Evolutionary conservation across 768 basidiomycete species (phyloP).

Genomic region (Boletus rex-veris): DNA sequence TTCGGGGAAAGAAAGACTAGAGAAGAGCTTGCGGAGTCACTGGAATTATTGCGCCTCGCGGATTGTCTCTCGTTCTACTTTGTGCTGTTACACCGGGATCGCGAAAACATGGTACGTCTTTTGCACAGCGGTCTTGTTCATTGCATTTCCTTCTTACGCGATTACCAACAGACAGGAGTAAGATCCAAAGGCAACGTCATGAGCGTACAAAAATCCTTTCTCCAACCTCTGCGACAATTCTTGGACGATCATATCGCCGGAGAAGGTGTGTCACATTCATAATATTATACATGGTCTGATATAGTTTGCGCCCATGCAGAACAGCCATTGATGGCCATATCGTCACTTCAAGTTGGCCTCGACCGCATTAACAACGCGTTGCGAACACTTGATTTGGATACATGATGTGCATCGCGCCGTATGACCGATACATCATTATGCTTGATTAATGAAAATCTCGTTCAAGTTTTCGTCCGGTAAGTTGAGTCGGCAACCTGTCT

Average conservation of each 20-base stretch:
- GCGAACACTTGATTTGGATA: constrained; percentile 6
- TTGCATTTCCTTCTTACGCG: background rate
- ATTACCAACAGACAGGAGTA: constrained; percentile 45
- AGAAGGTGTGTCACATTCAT: constrained; percentile 22
- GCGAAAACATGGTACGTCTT: constrained; percentile 47
- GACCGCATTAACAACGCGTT: constrained; percentile 48
- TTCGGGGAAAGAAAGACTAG: constrained; percentile 38
- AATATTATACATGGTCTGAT: background rate
- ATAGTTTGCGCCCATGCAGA: constrained; percentile 4
- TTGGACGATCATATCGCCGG: constrained; percentile 35
- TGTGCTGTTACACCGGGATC: constrained; percentile 57
- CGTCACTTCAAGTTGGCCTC: constrained; percentile 46
- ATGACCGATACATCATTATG: background rate
- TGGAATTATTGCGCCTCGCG: constrained; percentile 58
- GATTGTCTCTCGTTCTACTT: constrained; percentile 71
- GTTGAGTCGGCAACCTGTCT: background rate
- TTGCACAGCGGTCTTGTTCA: background rate
- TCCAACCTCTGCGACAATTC: constrained; percentile 42
- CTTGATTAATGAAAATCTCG: constrained; percentile 14
- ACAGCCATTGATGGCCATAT: constrained; percentile 28
- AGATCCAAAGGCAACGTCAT: constrained; percentile 42
- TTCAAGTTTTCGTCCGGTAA: background rate
- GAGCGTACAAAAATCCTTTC: constrained; percentile 42
- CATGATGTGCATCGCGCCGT: background rate
- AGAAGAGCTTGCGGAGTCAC: constrained; percentile 48